phyloP scores from a whole-genome alignment of 2,329 filamentous ascomycete species.

The Ascosphaera aggregata region DNA sequence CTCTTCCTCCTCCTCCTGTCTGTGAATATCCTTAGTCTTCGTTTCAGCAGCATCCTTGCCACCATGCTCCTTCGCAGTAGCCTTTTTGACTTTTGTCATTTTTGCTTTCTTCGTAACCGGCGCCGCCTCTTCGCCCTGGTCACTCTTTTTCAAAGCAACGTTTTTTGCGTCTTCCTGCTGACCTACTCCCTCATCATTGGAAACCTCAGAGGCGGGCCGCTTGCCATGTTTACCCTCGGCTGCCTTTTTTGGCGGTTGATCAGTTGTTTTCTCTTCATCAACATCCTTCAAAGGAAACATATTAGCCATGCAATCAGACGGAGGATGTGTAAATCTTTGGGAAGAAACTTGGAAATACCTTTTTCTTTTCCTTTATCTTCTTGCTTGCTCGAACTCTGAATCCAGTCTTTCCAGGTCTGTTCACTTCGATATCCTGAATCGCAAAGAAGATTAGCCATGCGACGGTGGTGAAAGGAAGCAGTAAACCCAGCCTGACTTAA shows the following conservation, averaged over 20 bases:
- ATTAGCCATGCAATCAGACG: constrained; percentile 3
- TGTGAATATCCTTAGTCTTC: constrained; percentile 5
- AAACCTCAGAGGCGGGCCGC: constrained; percentile 6
- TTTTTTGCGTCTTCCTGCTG: constrained; percentile 4
- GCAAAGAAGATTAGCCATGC: too few relatives aligned
- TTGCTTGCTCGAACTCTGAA: constrained; percentile 27
- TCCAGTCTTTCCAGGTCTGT: constrained; percentile 41
- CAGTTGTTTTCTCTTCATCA: constrained; percentile 10
- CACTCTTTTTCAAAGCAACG: constrained; percentile 3
- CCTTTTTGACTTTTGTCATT: constrained; percentile 1
- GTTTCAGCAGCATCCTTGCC: constrained; percentile 4
- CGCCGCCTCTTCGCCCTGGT: constrained; percentile 4
- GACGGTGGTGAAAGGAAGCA: too few relatives aligned
- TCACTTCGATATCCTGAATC: constrained; percentile 49
- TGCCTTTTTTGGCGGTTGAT: constrained; percentile 14
- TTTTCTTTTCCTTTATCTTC: constrained; percentile 10
- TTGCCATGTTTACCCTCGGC: constrained; percentile 13
- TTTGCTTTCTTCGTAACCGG: constrained; percentile 7
- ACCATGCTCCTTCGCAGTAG: not conserved
- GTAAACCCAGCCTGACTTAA: too few relatives aligned
- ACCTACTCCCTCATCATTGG: constrained; percentile 4
- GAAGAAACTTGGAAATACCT: constrained; percentile 4
- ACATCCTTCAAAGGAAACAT: constrained; percentile 3
- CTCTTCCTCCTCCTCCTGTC: constrained; percentile 6
- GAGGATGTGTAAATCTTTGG: constrained; percentile 8